Base-by-base conservation (phyloP, 2,329 filamentous ascomycete species). In the Macrophomina tecta region DNA sequence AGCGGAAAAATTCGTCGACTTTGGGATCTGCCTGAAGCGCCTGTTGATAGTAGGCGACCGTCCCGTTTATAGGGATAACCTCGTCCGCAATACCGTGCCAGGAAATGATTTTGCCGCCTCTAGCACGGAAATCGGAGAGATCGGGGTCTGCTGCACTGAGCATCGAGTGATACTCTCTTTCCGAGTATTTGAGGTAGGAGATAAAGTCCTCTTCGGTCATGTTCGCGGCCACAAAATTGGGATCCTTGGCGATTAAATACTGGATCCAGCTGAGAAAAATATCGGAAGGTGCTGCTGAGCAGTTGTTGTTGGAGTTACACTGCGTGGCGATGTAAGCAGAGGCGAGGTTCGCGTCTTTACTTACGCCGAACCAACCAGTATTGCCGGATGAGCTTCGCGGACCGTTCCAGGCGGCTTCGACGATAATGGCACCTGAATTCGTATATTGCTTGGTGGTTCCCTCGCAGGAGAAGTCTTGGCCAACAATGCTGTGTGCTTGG, bases 51-150 rank as follows among this genome's bases (percentile, higher is more conserved):
- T 64, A 64, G 28, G n/a, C 18, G 3, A 16, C 11, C 2, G 30
- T 52, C 1, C 32, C 32, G 11, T 40, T 14, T 4, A 14, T 14
- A 1, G 45, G 36, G 34, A 64, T 64, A 14, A 55, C 11, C 23
- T 53, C 14, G n/a, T 64, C 62, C 1, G 45, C 62, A 5, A 52
- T 6, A 6, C 81, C 81, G 61, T 82, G 80, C 75, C 77, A 83
- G 1, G 75, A 77, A 12, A 83, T 74, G 70, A 83, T 75, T 68
- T 83, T 83, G 2, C 76, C 79, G 0, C 79, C 80, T 1, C 69
- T 66, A 0, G 70, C 56, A 23, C 73, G 73, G 70, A 82, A 83
- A 0, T 52, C 70, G 0, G 73, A 72, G 0, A 83, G 72, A 67
- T 82, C 76, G 2, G 79, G 75, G 55, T 80, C 72, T 16, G 72